These are phyloP conservation scores for Wickerhamiella azymoides DNA, from an alignment of 805 yeast species.

Conservation along the genomic window DNA sequence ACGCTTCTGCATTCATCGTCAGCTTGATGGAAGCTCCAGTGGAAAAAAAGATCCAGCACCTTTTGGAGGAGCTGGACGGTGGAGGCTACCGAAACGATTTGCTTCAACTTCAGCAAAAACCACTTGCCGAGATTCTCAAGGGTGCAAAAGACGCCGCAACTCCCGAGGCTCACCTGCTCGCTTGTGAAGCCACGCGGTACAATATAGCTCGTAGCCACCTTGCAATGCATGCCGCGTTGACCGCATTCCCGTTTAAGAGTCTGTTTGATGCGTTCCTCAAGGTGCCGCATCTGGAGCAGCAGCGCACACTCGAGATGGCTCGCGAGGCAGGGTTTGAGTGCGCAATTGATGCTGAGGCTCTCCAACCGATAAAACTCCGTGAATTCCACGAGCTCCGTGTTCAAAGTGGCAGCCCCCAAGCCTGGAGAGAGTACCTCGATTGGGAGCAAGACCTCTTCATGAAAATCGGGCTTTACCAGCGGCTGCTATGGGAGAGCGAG, in stretches of 20 bases:
- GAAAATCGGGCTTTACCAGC: neutral
- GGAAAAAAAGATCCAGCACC: neutral
- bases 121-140: too few relatives aligned
- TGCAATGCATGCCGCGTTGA: too few relatives aligned
- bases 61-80: neutral
- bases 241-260: too few relatives aligned
- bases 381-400: neutral
- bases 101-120: too few relatives aligned
- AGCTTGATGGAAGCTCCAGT: neutral
- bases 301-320: neutral
- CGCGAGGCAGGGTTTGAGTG: too few relatives aligned
- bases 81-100: too few relatives aligned
- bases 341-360: neutral
- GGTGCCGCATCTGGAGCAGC: neutral
- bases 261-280: too few relatives aligned
- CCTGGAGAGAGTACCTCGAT: neutral
- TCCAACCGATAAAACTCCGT: neutral
- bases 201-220: too few relatives aligned
- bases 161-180: too few relatives aligned
- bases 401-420: neutral
- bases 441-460: neutral
- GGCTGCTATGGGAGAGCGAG: neutral
- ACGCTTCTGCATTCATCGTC: constrained; percentile 59
- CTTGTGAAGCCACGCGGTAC: too few relatives aligned
- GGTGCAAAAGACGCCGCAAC: too few relatives aligned